These are phyloP conservation scores for Microthyrium microscopicum DNA, from an alignment of 2,329 filamentous ascomycete species.

Conservation along the genomic window DNA sequence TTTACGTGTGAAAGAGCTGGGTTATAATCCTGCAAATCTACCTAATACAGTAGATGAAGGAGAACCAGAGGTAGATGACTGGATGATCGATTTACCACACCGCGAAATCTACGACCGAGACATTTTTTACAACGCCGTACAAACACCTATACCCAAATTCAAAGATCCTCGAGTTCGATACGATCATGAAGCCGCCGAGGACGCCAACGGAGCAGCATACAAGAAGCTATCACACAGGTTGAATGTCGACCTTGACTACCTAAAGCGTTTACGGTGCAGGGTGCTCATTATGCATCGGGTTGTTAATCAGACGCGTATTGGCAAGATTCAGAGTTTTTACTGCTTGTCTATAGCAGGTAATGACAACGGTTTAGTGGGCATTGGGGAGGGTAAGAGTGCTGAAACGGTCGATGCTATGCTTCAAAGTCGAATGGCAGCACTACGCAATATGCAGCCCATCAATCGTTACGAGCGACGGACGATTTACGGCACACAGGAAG, in stretches of 20 bases:
- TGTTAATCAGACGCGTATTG: slow-evolving; percentile 86
- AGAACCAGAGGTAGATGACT: no score
- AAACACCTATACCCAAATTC: slow-evolving; percentile 31
- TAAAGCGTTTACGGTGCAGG: slow-evolving; percentile 46
- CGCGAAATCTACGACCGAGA: no score
- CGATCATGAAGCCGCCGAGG: slow-evolving; percentile 22
- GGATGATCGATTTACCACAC: no score
- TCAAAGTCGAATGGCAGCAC: slow-evolving; percentile 66
- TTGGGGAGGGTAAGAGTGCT: slow-evolving; percentile 78
- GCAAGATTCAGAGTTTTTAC: slow-evolving; percentile 70
- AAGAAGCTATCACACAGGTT: slow-evolving; percentile 39
- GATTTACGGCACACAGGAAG: slow-evolving; percentile 68
- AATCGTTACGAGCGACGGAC: slow-evolving; percentile 82
- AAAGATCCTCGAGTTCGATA: slow-evolving; percentile 21
- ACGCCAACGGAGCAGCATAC: slow-evolving; percentile 23
- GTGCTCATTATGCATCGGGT: slow-evolving; percentile 58
- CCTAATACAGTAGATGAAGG: no score
- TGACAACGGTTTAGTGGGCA: slow-evolving; percentile 64
- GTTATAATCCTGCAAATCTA: no score
- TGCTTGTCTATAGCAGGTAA: slow-evolving; percentile 74
- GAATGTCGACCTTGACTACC: slow-evolving; percentile 31
- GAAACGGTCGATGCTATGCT: slow-evolving; percentile 49
- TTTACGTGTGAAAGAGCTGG: no score
- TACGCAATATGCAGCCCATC: slow-evolving; percentile 87
- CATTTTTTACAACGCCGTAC: no score